Base-by-base conservation (phyloP, 176 grass and related monocot species). In the Hordeum vulgare region DNA sequence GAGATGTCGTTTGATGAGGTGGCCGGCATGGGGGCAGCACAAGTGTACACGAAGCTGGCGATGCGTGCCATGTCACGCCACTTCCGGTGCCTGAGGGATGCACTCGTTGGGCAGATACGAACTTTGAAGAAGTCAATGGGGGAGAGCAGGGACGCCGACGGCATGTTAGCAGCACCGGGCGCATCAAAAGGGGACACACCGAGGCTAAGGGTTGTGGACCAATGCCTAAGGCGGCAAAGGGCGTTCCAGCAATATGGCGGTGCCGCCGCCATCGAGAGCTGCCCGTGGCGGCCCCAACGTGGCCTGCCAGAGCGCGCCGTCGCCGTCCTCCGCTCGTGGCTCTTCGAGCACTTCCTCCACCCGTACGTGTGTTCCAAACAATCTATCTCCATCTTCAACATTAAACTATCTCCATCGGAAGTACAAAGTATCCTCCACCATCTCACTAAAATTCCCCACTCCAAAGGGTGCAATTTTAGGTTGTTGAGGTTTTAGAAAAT, bases 281-380 rank as follows among this genome's bases (percentile, higher is more conserved):
- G 76, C 72, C 94, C 90, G 0, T 97, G 94, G 94, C 82, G 92
- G 11, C 92, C 89, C 0, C 92, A 92, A 77, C 86, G 94, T 0
- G 90, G 94, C 21, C 74, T 97, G 59, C 94, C 94, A 11, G 90
- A 97, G 42, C 78, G 71, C 29, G 79, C 94, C 37, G 88, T 97
- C 72, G 76, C 94, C 28, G 9, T 92, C 28, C 94, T 97, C 80
- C 90, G 94, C 4, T 90, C 92, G 2, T 97, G 94, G 94, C 92
- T 97, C 86, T 97, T 97, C 24, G 94, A 94, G 26, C 94, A 97
- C 56, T 97, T 97, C 75, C 94, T 97, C 34, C 92, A 94, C 76
- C 94, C 94, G 94, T 97, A 80, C 6, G 76, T 26, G 14, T 23
- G n/a, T 39, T 68, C 34, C 35, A 12, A 11, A 56, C 7, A 3